phyloP scores from a whole-genome alignment of 2,329 filamentous ascomycete genomes.

The Basipetospora sp. region DNA sequence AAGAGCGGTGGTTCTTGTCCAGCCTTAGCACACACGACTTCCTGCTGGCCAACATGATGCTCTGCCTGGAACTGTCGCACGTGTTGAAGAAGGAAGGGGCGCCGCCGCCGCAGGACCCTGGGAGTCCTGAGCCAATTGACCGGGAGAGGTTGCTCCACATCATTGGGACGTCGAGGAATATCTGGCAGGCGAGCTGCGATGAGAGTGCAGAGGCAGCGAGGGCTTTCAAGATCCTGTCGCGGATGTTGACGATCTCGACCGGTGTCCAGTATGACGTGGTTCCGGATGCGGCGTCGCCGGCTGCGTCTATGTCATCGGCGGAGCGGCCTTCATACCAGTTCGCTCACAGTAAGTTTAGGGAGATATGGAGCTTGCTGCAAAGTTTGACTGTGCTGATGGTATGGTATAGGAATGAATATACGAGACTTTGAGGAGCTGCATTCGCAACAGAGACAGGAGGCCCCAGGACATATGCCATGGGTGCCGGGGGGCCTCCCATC shows the following conservation, averaged over 20 bases:
- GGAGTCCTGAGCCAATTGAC: constrained; percentile 9
- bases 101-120: constrained; percentile 1
- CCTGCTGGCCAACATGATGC: constrained; percentile 30
- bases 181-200: constrained; percentile 14
- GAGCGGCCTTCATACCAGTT: constrained; percentile 8
- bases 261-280: constrained; percentile 13
- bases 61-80: constrained; percentile 23
- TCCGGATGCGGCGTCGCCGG: neutral
- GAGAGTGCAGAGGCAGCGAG: constrained; percentile 15
- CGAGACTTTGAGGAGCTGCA: constrained; percentile 5
- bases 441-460: neutral
- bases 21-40: constrained; percentile 30
- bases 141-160: constrained; percentile 15
- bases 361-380: neutral
- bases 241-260: constrained; percentile 17
- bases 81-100: constrained; percentile 7
- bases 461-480: neutral
- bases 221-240: constrained; percentile 17
- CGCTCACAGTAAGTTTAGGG: constrained; percentile 3
- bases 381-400: neutral
- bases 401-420: constrained; percentile 3
- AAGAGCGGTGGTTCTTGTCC: constrained; percentile 27
- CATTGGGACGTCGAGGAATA: constrained; percentile 13
- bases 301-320: neutral
- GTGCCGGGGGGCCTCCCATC: neutral